Evolutionary conservation across 345 rosid genomes (phyloP), one percentile per base, ranked within the genome.

Genomic region (Corchorus olitorius): DNA sequence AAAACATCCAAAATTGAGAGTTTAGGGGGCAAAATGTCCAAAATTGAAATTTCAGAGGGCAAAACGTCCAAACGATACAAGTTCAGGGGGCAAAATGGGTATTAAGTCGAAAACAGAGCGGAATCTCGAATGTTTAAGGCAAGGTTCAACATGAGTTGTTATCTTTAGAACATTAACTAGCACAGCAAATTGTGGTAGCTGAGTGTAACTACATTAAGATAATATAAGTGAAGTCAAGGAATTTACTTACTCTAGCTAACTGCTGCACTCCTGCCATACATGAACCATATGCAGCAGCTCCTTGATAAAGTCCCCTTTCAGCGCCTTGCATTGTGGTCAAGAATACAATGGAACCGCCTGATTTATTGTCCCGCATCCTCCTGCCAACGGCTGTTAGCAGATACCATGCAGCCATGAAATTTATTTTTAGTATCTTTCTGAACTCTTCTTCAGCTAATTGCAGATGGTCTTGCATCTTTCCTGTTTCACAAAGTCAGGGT

Each of bases 231-330:
- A 68, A 45, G 35, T 55, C 4, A 43, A 53, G 14, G 17, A 49
- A 27, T 58, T 15, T 17, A 54, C 86, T 82, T 86, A 95, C 99
- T 81, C 97, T 84, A 33, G 83, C 97, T 43, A 93, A 78, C 81
- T 96, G 98, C 73, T 92, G 94, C 52, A 97, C 79, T 65, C 83
- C 97, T 20, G 92, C 99, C 13, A 88, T 75, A 82, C 90, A 88
- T 0, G 98, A 85, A 71, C 97, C 88, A 78, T 86, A 90, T 45
- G 91, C 94, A 74, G 94, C 97, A 77, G 93, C 89, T 27, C 99
- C 98, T 3, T 84, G 94, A 83, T 97, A 91, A 19, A 97, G 81
- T n/a, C 91, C 99, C 81, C 98, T 83, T 75, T 88, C 93, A 0
- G 86, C 86, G 39, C 99, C 97, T 3, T 82, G 86, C 63, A 94